Evolutionary conservation across 2,329 filamentous ascomycete genomes (phyloP).

Genomic region (Paramyrothecium sp.): DNA sequence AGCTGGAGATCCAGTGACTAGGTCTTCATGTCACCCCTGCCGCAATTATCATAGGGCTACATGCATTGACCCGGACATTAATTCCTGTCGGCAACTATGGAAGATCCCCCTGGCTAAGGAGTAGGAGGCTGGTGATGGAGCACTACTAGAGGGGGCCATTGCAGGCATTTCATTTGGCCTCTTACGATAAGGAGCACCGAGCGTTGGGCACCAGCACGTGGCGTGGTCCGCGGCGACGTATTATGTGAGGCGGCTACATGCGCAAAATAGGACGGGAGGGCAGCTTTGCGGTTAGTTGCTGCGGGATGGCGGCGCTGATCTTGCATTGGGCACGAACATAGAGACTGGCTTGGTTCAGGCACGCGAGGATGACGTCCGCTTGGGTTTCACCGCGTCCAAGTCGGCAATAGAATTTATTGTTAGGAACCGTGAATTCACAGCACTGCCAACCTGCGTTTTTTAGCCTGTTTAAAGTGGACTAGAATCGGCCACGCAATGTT

Average conservation of each 20-base stretch:
- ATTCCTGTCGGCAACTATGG: not conserved
- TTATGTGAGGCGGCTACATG: not conserved
- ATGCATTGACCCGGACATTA: not conserved
- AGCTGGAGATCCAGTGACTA: not conserved
- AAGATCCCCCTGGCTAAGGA: slow-evolving; percentile 3
- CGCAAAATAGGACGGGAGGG: not conserved
- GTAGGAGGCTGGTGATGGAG: not conserved
- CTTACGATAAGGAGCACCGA: not conserved
- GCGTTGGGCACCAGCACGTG: slow-evolving; percentile 1
- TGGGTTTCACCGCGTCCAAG: slow-evolving; percentile 2
- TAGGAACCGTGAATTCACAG: no score
- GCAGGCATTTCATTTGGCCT: not conserved
- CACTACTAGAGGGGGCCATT: not conserved
- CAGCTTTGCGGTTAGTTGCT: not conserved
- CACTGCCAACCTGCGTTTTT: no score
- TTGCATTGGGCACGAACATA: not conserved
- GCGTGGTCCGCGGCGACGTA: not conserved
- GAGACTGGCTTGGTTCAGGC: not conserved
- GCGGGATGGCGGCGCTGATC: not conserved
- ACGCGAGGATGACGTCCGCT: not conserved
- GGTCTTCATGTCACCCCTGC: not conserved
- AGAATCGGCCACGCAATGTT: no score
- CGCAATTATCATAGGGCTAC: slow-evolving; percentile 1
- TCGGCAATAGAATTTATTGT: no score
- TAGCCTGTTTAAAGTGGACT: no score